Base-by-base conservation (phyloP, 805 yeast species). In the Metschnikowia gruessii region DNA sequence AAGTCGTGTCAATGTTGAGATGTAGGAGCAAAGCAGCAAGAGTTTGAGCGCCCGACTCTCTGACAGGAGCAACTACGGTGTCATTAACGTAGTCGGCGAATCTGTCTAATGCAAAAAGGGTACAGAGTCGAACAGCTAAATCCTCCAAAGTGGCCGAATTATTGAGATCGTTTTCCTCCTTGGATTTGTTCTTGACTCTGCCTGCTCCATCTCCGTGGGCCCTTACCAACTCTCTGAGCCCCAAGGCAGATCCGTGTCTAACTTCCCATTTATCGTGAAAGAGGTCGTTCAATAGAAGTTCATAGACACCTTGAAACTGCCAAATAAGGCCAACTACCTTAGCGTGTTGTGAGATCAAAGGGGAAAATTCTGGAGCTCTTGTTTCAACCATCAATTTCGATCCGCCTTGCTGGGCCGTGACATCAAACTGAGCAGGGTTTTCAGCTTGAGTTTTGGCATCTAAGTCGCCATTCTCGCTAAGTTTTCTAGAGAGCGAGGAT, bases 11-110 rank as follows among this genome's bases (percentile, higher is more conserved):
- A 33, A 78, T 77, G 16, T 82, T 76, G 41, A 94, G 66, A 64
- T 89, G 94, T n/a, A 85, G 70, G 37, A 94, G 68, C 33, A 92
- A 68, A 1, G 97, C 96, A 13, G 96, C 98, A 40, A 94, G 68
- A 0, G 97, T 82, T 66, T 94, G 99, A 0, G 97, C 97, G 24
- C 92, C 89, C 30, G 96, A 89, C 66, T 95, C 99, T 60, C 99
- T 74, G 4, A 94, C 98, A 1, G 99, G 99, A 0, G 98, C 98
- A 32, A 94, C 95, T 12, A 94, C 99, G 6, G 96, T 95, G 61
- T 94, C 99, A 36, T 95, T 85, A 28, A 94, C 96, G 64, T 87
- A 94, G 69, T 94, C 99, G 39, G 97, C 98, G 67, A 94, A 94
- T 56, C 98, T 70, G 67, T 94, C 99, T 43, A 94, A 71, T 2